phyloP scores from a whole-genome alignment of 306 rosid species.

The Rosa chinensis region DNA sequence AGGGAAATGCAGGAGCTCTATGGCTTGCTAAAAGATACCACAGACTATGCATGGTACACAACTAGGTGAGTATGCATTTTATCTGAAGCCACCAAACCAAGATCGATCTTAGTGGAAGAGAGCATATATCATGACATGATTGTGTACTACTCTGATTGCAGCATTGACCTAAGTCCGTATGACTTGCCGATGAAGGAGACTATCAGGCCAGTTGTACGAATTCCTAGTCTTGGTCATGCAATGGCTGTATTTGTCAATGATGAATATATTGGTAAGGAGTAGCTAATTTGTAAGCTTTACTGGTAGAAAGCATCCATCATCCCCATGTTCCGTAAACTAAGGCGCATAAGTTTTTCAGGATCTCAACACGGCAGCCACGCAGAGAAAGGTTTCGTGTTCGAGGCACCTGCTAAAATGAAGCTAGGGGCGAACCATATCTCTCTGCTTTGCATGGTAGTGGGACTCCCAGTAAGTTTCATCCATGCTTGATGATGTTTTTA shows the following conservation, averaged over 20 bases:
- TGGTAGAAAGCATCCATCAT: not conserved
- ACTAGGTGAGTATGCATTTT: conserved; percentile 44
- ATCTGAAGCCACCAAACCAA: not conserved
- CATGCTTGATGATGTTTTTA: not conserved
- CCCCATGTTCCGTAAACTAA: not conserved
- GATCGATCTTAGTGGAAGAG: not conserved
- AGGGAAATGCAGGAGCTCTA: conserved; percentile 60
- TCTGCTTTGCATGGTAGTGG: conserved; percentile 55
- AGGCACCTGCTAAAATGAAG: conserved; percentile 31
- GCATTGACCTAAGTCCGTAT: conserved; percentile 44
- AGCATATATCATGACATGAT: not conserved
- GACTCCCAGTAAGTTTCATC: conserved; percentile 68
- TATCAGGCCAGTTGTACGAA: conserved; percentile 46
- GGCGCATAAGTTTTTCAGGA: conserved; percentile 38
- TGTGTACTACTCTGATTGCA: conserved; percentile 26
- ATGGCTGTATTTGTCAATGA: conserved; percentile 62
- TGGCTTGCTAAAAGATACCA: conserved; percentile 56
- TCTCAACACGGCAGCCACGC: conserved; percentile 61
- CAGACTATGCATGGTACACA: conserved; percentile 90
- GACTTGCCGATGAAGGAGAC: conserved; percentile 50
- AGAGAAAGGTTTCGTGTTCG: conserved; percentile 50
- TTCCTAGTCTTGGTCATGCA: conserved; percentile 76
- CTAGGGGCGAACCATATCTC: conserved; percentile 55
- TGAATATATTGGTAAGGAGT: conserved; percentile 56
- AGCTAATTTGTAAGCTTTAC: not conserved